Conservation (phyloP, 257 asterid genomes). For the Henckelia pumila region DNA sequence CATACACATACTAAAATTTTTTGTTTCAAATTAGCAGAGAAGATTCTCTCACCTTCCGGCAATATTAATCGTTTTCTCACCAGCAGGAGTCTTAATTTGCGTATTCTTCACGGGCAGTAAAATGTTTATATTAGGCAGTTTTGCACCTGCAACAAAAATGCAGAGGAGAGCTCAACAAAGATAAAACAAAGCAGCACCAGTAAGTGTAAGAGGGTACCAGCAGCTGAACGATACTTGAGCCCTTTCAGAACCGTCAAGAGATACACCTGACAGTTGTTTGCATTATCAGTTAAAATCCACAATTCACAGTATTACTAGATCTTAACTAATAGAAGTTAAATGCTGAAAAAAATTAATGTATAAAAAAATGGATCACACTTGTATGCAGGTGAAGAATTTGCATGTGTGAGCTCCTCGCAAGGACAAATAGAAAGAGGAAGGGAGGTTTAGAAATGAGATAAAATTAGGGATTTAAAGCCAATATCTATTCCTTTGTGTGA, state of each 20-base stretch:
- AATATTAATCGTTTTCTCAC: conserved; percentile 61
- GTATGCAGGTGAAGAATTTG: conserved; percentile 14
- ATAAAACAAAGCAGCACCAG: background rate
- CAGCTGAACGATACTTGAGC: conserved; percentile 96
- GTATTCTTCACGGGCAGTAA: conserved; percentile 62
- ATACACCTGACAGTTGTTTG: conserved; percentile 65
- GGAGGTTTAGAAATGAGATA: conserved; percentile 1
- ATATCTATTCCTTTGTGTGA: conserved; percentile 4
- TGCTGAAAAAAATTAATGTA: background rate
- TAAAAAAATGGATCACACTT: conserved; percentile 14
- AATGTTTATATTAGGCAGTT: conserved; percentile 70
- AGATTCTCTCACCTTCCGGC: conserved; percentile 64
- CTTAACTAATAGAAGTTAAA: background rate
- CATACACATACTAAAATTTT: conserved; percentile 15
- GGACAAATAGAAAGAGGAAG: conserved; percentile 9
- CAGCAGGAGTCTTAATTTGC: conserved; percentile 59
- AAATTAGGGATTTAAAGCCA: conserved; percentile 5
- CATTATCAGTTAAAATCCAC: conserved; percentile 23
- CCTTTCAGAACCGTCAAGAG: conserved; percentile 85
- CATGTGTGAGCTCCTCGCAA: background rate
- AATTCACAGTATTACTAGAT: background rate
- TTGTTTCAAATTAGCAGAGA: conserved; percentile 23
- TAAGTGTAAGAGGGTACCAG: conserved; percentile 57
- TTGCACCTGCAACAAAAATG: conserved; percentile 56
- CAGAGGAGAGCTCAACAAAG: background rate